phyloP scores from a whole-genome alignment of 2,329 filamentous ascomycete genomes.

The Dothideomycetes sp. region DNA sequence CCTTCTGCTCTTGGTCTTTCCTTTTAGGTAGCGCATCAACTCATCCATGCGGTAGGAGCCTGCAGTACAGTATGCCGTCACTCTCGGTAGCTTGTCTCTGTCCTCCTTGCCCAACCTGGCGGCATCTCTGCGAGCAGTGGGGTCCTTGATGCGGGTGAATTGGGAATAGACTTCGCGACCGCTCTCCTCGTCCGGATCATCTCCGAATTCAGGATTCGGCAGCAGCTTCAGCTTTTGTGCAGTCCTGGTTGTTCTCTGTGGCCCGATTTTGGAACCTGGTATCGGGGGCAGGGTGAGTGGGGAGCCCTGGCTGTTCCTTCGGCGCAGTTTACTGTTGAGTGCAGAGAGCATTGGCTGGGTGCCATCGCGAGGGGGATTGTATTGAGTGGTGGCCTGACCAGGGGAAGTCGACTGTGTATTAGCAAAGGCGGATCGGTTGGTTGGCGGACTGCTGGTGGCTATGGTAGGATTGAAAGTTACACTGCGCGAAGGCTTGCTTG shows the following conservation, averaged over 20 bases:
- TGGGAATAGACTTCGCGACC: conserved; percentile 94
- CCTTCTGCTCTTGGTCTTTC: conserved; percentile 63
- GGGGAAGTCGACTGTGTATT: conserved; percentile 20
- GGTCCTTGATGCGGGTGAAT: conserved; percentile 95
- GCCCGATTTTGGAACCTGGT: conserved; percentile 66
- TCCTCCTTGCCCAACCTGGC: conserved; percentile 90
- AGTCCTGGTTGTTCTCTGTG: conserved; percentile 88
- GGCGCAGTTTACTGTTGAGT: conserved; percentile 76
- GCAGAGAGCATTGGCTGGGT: conserved; percentile 57
- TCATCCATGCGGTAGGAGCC: conserved; percentile 84
- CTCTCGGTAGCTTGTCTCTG: conserved; percentile 71
- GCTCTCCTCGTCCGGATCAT: conserved; percentile 78
- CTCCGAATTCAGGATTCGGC: conserved; percentile 74
- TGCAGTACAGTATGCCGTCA: conserved; percentile 94
- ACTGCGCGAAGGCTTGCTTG: conserved; percentile 41
- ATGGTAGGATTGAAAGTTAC: conserved; percentile 66
- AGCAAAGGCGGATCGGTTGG: conserved; percentile 23
- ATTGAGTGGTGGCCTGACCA: conserved; percentile 21
- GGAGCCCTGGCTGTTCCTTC: conserved; percentile 72
- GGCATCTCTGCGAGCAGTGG: conserved; percentile 82
- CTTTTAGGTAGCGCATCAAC: conserved; percentile 83
- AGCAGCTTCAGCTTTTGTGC: conserved; percentile 96
- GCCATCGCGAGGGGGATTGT: conserved; percentile 28
- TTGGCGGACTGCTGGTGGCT: conserved; percentile 29
- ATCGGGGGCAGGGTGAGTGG: conserved; percentile 33